Evolutionary conservation across 2,329 filamentous ascomycete species (phyloP).

Genomic region (Xylaria sp.): DNA sequence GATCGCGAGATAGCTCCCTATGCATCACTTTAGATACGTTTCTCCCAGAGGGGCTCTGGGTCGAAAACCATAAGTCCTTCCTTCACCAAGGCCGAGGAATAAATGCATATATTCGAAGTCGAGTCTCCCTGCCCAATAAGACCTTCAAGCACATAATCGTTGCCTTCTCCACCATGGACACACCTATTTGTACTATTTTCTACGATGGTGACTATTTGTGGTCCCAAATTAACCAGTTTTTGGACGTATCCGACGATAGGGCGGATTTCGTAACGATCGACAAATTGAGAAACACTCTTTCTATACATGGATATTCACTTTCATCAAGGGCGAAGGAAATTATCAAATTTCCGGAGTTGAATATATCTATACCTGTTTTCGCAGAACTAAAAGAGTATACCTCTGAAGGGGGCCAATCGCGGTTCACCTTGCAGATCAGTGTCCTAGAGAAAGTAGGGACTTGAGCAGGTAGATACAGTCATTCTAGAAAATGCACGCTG

Average conservation of each 20-base stretch:
- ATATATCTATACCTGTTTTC: background rate
- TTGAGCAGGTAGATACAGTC: background rate
- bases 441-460: background rate
- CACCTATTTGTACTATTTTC: conserved; percentile 13
- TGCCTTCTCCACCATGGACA: conserved; percentile 16
- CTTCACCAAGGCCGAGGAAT: conserved; percentile 22
- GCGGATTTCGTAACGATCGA: conserved; percentile 16
- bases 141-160: background rate
- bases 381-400: conserved; percentile 3
- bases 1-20: background rate
- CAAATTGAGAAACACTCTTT: conserved; percentile 1
- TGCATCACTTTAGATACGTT: background rate
- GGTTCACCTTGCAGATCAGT: background rate
- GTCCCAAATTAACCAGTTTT: background rate
- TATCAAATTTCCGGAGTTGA: background rate
- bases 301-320: background rate
- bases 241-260: conserved; percentile 1
- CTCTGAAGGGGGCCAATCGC: background rate
- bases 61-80: background rate
- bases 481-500: background rate
- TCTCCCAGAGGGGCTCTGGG: conserved; percentile 11
- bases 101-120: conserved; percentile 21
- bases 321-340: background rate
- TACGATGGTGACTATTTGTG: background rate
- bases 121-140: background rate